These are phyloP conservation scores for Penicillium sp. DNA, from an alignment of 2,329 filamentous ascomycete genomes.

Conservation along the genomic window DNA sequence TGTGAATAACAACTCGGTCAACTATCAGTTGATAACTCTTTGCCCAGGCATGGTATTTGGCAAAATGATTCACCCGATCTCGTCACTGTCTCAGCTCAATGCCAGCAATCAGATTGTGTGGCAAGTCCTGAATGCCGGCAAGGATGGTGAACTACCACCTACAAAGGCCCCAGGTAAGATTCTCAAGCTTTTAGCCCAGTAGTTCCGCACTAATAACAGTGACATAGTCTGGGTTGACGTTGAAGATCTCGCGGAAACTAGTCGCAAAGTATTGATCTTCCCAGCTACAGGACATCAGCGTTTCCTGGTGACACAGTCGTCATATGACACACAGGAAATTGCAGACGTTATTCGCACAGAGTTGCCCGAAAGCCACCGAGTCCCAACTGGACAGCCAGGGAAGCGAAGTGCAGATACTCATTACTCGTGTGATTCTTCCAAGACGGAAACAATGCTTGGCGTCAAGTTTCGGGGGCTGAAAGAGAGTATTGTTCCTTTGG, in stretches of 20 bases:
- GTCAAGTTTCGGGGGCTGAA: constrained; percentile 34
- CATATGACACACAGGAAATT: constrained; percentile 32
- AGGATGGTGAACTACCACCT: constrained; percentile 20
- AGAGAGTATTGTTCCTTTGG: constrained; percentile 21
- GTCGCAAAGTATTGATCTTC: constrained; percentile 15
- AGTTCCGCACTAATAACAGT: background rate
- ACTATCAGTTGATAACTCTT: constrained; percentile 17
- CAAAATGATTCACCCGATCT: constrained; percentile 22
- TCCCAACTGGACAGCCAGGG: constrained; percentile 25
- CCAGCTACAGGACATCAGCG: constrained; percentile 17
- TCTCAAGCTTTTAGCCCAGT: too few relatives aligned
- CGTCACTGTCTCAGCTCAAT: constrained; percentile 23
- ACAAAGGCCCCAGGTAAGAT: constrained; percentile 27
- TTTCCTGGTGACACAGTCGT: constrained; percentile 27
- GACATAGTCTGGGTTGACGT: constrained; percentile 24
- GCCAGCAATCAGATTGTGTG: constrained; percentile 32
- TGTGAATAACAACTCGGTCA: constrained; percentile 16
- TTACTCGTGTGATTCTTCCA: constrained; percentile 51
- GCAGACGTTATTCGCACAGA: constrained; percentile 25
- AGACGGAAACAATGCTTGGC: constrained; percentile 46
- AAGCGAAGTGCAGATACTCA: constrained; percentile 24
- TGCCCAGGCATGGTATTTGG: constrained; percentile 33
- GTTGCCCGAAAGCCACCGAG: constrained; percentile 12
- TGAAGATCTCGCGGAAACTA: constrained; percentile 20
- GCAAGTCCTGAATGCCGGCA: constrained; percentile 25